A percentile compares a stretch with the other conserved stretches of the same genome.
These are phyloP conservation scores for Wickerhamomyces subpelliculosus DNA, from an alignment of 805 yeast species.

Conservation along the genomic window DNA sequence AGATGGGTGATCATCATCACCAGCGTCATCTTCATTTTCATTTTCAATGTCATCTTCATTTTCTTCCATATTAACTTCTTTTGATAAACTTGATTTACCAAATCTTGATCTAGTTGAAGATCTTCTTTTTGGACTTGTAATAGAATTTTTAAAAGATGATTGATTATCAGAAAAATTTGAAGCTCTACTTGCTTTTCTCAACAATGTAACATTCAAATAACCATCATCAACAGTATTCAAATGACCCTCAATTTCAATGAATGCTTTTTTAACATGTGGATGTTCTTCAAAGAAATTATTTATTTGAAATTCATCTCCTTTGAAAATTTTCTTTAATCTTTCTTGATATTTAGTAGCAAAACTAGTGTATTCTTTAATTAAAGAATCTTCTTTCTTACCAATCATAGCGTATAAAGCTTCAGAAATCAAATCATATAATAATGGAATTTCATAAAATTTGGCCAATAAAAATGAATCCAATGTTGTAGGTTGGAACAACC, in stretches of 20 bases:
- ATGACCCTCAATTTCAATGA: constrained; percentile 48
- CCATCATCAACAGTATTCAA: constrained; percentile 63
- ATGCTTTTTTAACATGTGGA: constrained; percentile 21
- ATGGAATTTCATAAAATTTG: constrained; percentile 60
- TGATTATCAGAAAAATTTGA: constrained; percentile 2
- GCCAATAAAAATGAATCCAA: constrained; percentile 57
- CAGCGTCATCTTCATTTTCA: constrained; percentile 19
- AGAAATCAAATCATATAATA: constrained; percentile 59
- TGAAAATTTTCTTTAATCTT: constrained; percentile 15
- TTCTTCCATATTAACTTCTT: constrained; percentile 8
- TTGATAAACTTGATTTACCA: constrained; percentile 20
- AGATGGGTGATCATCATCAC: constrained; percentile 9
- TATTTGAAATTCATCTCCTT: constrained; percentile 19
- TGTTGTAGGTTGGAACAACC: constrained; percentile 66
- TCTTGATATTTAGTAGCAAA: constrained; percentile 20
- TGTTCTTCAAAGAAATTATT: constrained; percentile 18
- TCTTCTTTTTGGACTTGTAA: constrained; percentile 6
- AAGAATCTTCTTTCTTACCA: constrained; percentile 55
- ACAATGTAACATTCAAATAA: constrained; percentile 44
- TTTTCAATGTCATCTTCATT: constrained; percentile 4
- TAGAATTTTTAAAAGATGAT: constrained; percentile 6
- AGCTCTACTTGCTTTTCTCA: constrained; percentile 39
- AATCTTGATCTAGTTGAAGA: constrained; percentile 7
- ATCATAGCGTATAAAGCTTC: constrained; percentile 66
- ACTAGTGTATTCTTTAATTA: constrained; percentile 23